Evolutionary conservation across 345 rosid genomes (phyloP), one percentile per base, ranked within the genome.

Genomic region (Geranium rotundifolium): DNA sequence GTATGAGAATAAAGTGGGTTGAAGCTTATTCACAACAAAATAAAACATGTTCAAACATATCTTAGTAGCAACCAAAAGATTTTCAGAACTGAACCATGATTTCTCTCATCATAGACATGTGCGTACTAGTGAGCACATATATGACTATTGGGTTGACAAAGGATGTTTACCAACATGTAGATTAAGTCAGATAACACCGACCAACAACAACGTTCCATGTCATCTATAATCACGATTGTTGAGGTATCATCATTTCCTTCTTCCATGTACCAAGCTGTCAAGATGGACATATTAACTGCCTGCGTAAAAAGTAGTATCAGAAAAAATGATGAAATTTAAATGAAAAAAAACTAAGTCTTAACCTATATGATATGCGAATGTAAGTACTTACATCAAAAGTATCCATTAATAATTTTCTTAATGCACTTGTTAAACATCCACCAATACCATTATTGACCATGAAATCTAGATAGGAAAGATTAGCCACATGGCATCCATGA

Each of bases 391-490:
- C 97, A 79, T 93, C 97, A 63, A 83, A n/a, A 61, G 87, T 58
- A 71, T 76, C 76, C 77, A 65, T 69, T 65, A 84, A 70, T 65
- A 93, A 80, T 72, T 90, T 96, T 71, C 87, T 81, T 65, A 93
- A 69, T 68, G 90, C 81, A 70, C 82, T 91, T 73, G 83, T 79
- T 62, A 93, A 76, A 76, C 95, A 87, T 59, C 90, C 88, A 55
- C 86, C 84, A 71, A 85, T 76, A 34, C 97, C 99, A 71, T 61
- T 84, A 78, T 84, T 86, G 69, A 81, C 71, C 0, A 75, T 73
- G 77, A 93, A 87, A 57, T 93, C 95, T 69, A 70, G 29, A 0
- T 97, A 90, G 59, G 95, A 90, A 73, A 93, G 99, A 74, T 82
- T 90, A 34, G 99, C 97, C 52, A 89, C 91, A 68, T 82, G 87